Evolutionary conservation across 2,329 filamentous ascomycete genomes (phyloP).

Genomic region (Scorias spongiosa): DNA sequence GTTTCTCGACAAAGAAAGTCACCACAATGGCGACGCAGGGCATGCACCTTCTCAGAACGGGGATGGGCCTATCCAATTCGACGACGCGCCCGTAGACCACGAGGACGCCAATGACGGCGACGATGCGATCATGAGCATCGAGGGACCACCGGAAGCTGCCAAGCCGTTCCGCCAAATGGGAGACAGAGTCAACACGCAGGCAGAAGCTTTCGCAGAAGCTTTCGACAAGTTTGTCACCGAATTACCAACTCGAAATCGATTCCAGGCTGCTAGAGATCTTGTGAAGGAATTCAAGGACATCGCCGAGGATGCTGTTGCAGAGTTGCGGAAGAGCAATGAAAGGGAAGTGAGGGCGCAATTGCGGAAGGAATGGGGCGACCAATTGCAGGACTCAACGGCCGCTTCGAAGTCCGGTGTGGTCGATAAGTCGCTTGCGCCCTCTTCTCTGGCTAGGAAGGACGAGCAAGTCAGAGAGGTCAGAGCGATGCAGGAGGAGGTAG

Average conservation of each 20-base stretch:
- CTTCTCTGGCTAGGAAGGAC: conserved; percentile 11
- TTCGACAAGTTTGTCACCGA: conserved; percentile 56
- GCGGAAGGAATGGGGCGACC: conserved; percentile 19
- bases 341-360: conserved; percentile 24
- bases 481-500: conserved; percentile 66
- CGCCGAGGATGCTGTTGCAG: conserved; percentile 33
- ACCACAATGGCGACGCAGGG: conserved; percentile 1
- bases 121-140: conserved; percentile 4
- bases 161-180: conserved; percentile 48
- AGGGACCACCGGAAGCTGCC: conserved; percentile 22
- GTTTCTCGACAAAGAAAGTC: conserved; percentile 3
- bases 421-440: conserved; percentile 4
- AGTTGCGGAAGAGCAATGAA: conserved; percentile 29
- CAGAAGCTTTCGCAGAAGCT: conserved; percentile 71
- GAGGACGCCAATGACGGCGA: conserved; percentile 5
- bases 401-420: conserved; percentile 10
- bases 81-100: conserved; percentile 1
- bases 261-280: conserved; percentile 49
- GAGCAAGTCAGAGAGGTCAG: conserved; percentile 36
- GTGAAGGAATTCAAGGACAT: conserved; percentile 32
- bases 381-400: conserved; percentile 10
- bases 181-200: conserved; percentile 60
- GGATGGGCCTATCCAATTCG: background rate
- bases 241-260: conserved; percentile 32
- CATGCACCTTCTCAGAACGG: background rate